Evolutionary conservation across 1,284 basidiomycete genomes (phyloP).

Genomic region (Cutaneotrichosporon spelunceum): DNA sequence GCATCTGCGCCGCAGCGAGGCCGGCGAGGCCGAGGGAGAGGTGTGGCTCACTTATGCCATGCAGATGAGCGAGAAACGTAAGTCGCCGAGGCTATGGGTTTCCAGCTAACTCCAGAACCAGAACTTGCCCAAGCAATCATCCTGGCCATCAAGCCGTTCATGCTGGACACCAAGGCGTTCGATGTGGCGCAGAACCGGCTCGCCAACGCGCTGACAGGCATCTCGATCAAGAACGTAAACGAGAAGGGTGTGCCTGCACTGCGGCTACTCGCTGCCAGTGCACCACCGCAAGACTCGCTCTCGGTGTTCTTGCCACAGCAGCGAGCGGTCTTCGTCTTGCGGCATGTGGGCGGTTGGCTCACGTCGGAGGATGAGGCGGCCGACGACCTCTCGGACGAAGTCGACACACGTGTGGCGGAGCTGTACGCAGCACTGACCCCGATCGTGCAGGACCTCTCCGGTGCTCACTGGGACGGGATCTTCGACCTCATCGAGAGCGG

Average conservation of each 20-base stretch:
- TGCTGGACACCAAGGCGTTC: slow-evolving; percentile 67
- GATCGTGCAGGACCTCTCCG: slow-evolving; percentile 80
- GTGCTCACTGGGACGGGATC: slow-evolving; percentile 87
- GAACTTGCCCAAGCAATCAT: slow-evolving; percentile 65
- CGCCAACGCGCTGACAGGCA: slow-evolving; percentile 71
- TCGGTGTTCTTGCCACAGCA: slow-evolving; percentile 82
- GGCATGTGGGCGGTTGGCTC: slow-evolving; percentile 80
- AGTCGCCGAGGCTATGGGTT: slow-evolving; percentile 20
- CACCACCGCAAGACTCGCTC: slow-evolving; percentile 74
- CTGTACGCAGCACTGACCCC: slow-evolving; percentile 76
- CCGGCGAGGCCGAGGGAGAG: slow-evolving; percentile 65
- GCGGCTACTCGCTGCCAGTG: slow-evolving; percentile 67
- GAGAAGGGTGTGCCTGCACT: slow-evolving; percentile 67
- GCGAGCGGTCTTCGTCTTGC: slow-evolving; percentile 83
- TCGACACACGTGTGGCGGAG: slow-evolving; percentile 71
- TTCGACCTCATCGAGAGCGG: slow-evolving; percentile 87
- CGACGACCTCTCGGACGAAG: slow-evolving; percentile 61
- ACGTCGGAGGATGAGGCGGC: slow-evolving; percentile 67
- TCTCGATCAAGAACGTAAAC: slow-evolving; percentile 63
- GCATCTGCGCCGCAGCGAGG: slow-evolving; percentile 58
- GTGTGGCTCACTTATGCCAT: slow-evolving; percentile 69
- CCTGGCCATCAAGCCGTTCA: slow-evolving; percentile 60
- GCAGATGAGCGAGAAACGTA: slow-evolving; percentile 62
- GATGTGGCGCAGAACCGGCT: slow-evolving; percentile 85
- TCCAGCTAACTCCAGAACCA: slow-evolving; percentile 57